phyloP scores from a whole-genome alignment of 2,329 filamentous ascomycete genomes.

The Pseudocercospora macadamiae region DNA sequence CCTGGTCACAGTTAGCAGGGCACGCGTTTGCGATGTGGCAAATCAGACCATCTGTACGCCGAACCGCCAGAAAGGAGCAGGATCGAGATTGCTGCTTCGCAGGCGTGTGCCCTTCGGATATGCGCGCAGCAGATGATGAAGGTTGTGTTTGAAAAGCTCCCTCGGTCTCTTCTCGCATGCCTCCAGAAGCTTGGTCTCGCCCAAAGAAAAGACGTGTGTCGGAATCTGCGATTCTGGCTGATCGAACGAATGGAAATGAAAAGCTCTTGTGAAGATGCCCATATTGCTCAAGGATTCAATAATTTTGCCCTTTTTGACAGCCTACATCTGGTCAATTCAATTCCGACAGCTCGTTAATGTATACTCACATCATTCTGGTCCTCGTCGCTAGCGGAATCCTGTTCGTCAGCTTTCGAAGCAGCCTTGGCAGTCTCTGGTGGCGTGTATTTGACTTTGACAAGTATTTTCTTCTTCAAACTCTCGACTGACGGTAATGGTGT shows the following conservation, averaged over 20 bases:
- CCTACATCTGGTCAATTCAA: slow-evolving; percentile 12
- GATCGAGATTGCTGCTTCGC: slow-evolving; percentile 83
- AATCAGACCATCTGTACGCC: slow-evolving; percentile 71
- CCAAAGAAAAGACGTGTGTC: slow-evolving; percentile 66
- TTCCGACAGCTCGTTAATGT: neutral
- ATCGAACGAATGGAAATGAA: slow-evolving; percentile 74
- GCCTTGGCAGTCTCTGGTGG: slow-evolving; percentile 41
- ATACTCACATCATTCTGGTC: slow-evolving; percentile 19
- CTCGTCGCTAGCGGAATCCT: slow-evolving; percentile 45
- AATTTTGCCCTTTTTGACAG: slow-evolving; percentile 60
- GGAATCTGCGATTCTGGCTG: slow-evolving; percentile 62
- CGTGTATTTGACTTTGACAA: slow-evolving; percentile 56
- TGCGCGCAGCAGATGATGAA: slow-evolving; percentile 78
- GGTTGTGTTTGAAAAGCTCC: slow-evolving; percentile 79
- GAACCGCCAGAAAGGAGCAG: slow-evolving; percentile 81
- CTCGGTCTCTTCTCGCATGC: slow-evolving; percentile 58
- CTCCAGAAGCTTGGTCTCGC: slow-evolving; percentile 68
- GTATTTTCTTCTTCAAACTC: slow-evolving; percentile 76
- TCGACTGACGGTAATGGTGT: slow-evolving; percentile 68
- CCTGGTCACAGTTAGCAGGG: slow-evolving; percentile 40
- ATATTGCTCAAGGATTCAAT: slow-evolving; percentile 72
- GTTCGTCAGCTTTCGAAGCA: slow-evolving; percentile 18
- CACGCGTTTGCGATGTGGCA: slow-evolving; percentile 1
- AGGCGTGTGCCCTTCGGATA: slow-evolving; percentile 85
- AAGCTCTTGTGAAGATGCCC: slow-evolving; percentile 84